Percentiles rank a stretch among this genome's conserved stretches.
phyloP scores from a whole-genome alignment of 2,329 filamentous ascomycete genomes.

The Colletotrichum higginsianum region DNA sequence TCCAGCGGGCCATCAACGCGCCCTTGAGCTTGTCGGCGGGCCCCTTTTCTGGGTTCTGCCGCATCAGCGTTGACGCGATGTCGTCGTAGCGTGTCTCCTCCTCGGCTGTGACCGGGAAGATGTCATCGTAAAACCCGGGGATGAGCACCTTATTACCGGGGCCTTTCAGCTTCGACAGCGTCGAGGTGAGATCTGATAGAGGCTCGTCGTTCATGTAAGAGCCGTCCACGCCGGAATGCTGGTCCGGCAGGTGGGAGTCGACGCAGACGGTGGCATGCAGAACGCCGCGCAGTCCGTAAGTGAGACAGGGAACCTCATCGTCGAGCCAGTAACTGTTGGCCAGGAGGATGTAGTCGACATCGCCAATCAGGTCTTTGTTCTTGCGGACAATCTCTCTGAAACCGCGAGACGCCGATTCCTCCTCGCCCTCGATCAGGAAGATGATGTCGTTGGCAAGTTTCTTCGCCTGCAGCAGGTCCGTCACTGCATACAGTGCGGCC shows the following conservation, averaged over 20 bases:
- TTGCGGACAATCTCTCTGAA: slow-evolving; percentile 87
- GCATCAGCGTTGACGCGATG: slow-evolving; percentile 83
- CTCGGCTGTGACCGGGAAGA: slow-evolving; percentile 80
- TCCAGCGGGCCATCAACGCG: slow-evolving; percentile 93
- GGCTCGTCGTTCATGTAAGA: slow-evolving; percentile 92
- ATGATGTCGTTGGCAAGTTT: slow-evolving; percentile 88
- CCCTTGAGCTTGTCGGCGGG: slow-evolving; percentile 80
- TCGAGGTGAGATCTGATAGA: slow-evolving; percentile 88
- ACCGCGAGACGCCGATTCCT: slow-evolving; percentile 93
- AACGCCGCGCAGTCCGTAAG: slow-evolving; percentile 93
- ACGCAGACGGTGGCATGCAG: slow-evolving; percentile 93
- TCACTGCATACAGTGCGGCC: slow-evolving; percentile 93
- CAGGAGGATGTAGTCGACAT: slow-evolving; percentile 93
- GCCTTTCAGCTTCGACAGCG: slow-evolving; percentile 87
- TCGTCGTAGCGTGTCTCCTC: slow-evolving; percentile 88
- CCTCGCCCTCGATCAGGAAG: slow-evolving; percentile 96
- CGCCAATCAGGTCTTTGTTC: slow-evolving; percentile 87
- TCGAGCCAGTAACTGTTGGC: slow-evolving; percentile 99
- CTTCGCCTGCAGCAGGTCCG: slow-evolving; percentile 89
- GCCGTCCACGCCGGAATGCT: slow-evolving; percentile 97
- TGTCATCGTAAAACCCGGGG: slow-evolving; percentile 89
- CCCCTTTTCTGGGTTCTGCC: slow-evolving; percentile 74
- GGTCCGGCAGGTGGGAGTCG: slow-evolving; percentile 87
- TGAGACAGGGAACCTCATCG: slow-evolving; percentile 94
- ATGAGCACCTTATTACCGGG: slow-evolving; percentile 85